Conservation (phyloP, 2,329 filamentous ascomycete genomes). For the Diplodia corticola region DNA sequence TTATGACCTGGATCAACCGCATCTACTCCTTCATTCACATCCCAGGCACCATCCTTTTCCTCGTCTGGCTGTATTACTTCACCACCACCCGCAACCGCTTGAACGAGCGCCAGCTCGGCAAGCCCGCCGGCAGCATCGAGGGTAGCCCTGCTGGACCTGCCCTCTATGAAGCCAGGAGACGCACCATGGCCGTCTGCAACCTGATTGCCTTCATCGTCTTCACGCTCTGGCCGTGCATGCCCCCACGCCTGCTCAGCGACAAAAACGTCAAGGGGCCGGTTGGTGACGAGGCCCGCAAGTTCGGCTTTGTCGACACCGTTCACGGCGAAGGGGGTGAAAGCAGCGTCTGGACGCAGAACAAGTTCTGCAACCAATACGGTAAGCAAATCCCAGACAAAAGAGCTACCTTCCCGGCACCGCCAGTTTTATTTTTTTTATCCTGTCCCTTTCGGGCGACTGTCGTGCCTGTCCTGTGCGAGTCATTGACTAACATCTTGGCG, state of each 20-base stretch:
- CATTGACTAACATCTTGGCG: neutral
- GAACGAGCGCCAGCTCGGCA: constrained; percentile 43
- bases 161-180: constrained; percentile 57
- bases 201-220: constrained; percentile 61
- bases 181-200: constrained; percentile 61
- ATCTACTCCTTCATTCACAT: constrained; percentile 78
- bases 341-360: constrained; percentile 71
- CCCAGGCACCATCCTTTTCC: constrained; percentile 71
- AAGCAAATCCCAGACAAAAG: constrained; percentile 29
- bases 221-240: constrained; percentile 63
- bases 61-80: constrained; percentile 67
- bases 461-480: neutral
- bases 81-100: constrained; percentile 62
- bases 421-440: neutral
- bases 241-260: constrained; percentile 58
- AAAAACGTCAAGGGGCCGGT: constrained; percentile 54
- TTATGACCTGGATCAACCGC: constrained; percentile 70
- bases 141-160: constrained; percentile 50
- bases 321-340: constrained; percentile 60
- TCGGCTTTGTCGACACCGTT: constrained; percentile 61
- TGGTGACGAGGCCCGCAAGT: constrained; percentile 60
- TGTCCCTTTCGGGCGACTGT: neutral
- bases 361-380: constrained; percentile 75
- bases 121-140: constrained; percentile 37
- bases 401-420: too few species aligned